Percentiles rank a stretch among this genome's conserved stretches.
These are phyloP conservation scores for Penicillium vulpinum DNA, from an alignment of 2,329 filamentous ascomycete genomes.

Conservation along the genomic window DNA sequence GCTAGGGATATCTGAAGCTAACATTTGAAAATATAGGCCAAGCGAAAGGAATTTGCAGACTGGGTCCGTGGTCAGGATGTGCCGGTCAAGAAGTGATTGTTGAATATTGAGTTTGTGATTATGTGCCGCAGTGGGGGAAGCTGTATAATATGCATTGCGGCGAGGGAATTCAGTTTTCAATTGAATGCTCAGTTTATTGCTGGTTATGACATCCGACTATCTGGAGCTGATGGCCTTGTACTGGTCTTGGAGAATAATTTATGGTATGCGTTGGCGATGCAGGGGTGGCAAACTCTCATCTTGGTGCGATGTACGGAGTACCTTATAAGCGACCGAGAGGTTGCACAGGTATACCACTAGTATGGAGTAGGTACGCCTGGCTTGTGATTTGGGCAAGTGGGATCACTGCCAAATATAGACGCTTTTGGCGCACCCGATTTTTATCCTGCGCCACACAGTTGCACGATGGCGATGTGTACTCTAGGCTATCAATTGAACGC, in stretches of 20 bases:
- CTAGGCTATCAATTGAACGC: background rate
- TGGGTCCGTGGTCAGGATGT: conserved; percentile 59
- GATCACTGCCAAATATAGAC: background rate
- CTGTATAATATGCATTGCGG: conserved; percentile 25
- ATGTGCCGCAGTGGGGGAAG: conserved; percentile 2
- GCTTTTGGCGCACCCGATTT: background rate
- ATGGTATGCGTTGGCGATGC: background rate
- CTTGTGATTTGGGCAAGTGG: background rate
- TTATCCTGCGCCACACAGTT: conserved; percentile 2
- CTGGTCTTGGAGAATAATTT: background rate
- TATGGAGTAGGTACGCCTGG: no score
- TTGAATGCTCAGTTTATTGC: conserved; percentile 6
- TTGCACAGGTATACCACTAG: background rate
- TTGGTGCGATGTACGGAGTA: background rate
- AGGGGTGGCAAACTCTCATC: background rate
- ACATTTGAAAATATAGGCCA: conserved; percentile 41
- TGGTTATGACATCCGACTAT: background rate
- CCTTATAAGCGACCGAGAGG: background rate
- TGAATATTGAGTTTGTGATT: background rate
- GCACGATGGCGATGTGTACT: background rate
- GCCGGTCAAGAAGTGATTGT: conserved; percentile 26
- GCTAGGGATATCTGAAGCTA: conserved; percentile 5
- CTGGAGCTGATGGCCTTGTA: background rate
- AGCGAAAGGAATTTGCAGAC: conserved; percentile 74
- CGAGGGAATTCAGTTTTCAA: conserved; percentile 13